Evolutionary conservation across 805 yeast genomes (phyloP), one percentile per base, ranked within the genome.

Genomic region (Tanozyma kutaoensis): DNA sequence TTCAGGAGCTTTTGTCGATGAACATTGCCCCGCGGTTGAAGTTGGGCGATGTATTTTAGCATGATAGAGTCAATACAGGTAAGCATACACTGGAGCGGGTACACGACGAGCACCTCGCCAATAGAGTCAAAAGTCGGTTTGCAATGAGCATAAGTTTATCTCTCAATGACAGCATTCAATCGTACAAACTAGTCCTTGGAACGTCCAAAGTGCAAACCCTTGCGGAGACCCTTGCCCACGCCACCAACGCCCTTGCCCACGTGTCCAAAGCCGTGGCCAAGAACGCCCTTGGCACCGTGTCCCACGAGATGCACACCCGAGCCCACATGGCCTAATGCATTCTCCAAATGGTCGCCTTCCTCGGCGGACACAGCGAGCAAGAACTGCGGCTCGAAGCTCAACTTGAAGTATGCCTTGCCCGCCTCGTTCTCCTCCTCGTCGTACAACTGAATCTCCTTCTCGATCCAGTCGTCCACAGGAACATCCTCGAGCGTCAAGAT

Each of bases 1-100:
- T 91, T 82, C 98, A 91, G 62, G 98, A 91, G 52, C 67, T 91
- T 41, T 64, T 91, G 48, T 81, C 96, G n/a, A 91, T 91, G 98
- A 91, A 91, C 53, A 91, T 91, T 49, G 97, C 98, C 3, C 98
- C 98, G 37, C 72, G 97, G 45, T 65, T 91, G 50, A 78, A 75
- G 52, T 56, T 91, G 36, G 91, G 85, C 15, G 95, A 86, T 53
- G 88, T 80, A 7, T 85, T 85, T 42, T 74, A 38, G 17, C n/a
- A n/a, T n/a, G n/a, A n/a, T n/a, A n/a, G n/a, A n/a, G n/a, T n/a
- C n/a, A n/a, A n/a, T n/a, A n/a, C n/a, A n/a, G n/a, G n/a, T n/a
- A n/a, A n/a, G n/a, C n/a, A n/a, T n/a, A n/a, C n/a, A n/a, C n/a
- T n/a, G n/a, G n/a, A n/a, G n/a, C n/a, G n/a, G n/a, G n/a, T n/a